Conservation (phyloP, 2,329 filamentous ascomycete genomes). For the Talaromyces sp. region DNA sequence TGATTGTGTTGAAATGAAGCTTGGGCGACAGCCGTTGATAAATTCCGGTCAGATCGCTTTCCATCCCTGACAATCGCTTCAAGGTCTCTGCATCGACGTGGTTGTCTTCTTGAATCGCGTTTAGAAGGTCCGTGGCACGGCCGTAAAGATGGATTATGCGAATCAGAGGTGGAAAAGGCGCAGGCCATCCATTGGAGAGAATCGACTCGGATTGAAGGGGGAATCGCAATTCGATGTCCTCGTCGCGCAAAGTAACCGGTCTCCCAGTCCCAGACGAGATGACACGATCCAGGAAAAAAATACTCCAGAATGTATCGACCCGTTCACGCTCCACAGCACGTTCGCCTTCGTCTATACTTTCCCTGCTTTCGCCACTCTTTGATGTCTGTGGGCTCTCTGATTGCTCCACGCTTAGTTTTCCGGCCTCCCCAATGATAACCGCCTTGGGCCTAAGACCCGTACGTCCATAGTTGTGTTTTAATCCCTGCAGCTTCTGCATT, state of each 20-base stretch:
- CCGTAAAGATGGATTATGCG: constrained; percentile 83
- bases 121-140: constrained; percentile 75
- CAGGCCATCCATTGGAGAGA: constrained; percentile 61
- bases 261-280: constrained; percentile 84
- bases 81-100: constrained; percentile 73
- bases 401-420: constrained; percentile 39
- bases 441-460: constrained; percentile 53
- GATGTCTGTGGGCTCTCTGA: constrained; percentile 38
- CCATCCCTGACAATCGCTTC: constrained; percentile 68
- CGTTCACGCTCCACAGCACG: constrained; percentile 70
- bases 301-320: constrained; percentile 83
- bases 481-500: constrained; percentile 72
- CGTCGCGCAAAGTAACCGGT: constrained; percentile 75
- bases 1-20: constrained; percentile 76
- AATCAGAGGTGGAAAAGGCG: constrained; percentile 73
- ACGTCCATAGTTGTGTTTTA: constrained; percentile 53
- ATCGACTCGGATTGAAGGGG: constrained; percentile 50
- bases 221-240: constrained; percentile 77
- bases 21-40: constrained; percentile 70
- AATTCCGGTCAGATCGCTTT: constrained; percentile 67
- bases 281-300: constrained; percentile 80
- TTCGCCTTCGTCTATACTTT: constrained; percentile 25
- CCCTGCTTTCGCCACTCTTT: neutral
- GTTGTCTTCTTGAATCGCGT: constrained; percentile 64
- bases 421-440: constrained; percentile 42